Evolutionary conservation across 2,329 filamentous ascomycete species (phyloP), one percentile per base, ranked within the genome.

Genomic region (Phoma herbarum): DNA sequence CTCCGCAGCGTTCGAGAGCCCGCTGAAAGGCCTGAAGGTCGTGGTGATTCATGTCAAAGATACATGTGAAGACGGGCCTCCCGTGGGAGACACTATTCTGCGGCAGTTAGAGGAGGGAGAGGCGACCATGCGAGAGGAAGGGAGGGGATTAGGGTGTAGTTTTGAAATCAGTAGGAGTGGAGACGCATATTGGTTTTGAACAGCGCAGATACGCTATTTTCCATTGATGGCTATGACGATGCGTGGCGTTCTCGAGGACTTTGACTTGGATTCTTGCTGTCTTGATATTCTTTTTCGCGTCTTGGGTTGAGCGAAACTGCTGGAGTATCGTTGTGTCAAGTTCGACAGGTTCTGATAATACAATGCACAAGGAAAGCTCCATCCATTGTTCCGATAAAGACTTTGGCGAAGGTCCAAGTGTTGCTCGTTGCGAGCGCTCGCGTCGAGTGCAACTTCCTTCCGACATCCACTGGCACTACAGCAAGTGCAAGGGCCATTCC

Each of bases 31-130:
- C 0, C 74, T 98, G 26, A 90, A 88, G 62, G 82, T 99, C 1
- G 88, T 97, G 48, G 87, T 98, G 54, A 98, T 98, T 35, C 95
- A 99, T 73, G 86, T 98, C 71, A 99, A 99, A 75, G 94, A 98
- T 64, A 89, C 85, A 22, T 80, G 97, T 54, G 81, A 83, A 9
- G 93, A 97, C 72, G 91, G 87, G 0, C 86, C 86, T 25, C 75
- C 80, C 46, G 86, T 84, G 2, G 85, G 82, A 33, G 87, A 91
- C 3, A 83, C 79, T 2, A 96, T 98, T 33, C 69, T 95, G 22
- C 72, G 81, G 59, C 87, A 97, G 74, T 77, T 98, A 48, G 73
- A 79, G 18, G 86, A 86, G 25, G 83, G 91, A 59, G 91, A 93
- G 60, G 66, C 59, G 41, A 60, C 58, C 26, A 54, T 81, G 52